These are phyloP conservation scores for Orbilia brochopaga DNA, from an alignment of 2,329 filamentous ascomycete genomes.

Conservation along the genomic window DNA sequence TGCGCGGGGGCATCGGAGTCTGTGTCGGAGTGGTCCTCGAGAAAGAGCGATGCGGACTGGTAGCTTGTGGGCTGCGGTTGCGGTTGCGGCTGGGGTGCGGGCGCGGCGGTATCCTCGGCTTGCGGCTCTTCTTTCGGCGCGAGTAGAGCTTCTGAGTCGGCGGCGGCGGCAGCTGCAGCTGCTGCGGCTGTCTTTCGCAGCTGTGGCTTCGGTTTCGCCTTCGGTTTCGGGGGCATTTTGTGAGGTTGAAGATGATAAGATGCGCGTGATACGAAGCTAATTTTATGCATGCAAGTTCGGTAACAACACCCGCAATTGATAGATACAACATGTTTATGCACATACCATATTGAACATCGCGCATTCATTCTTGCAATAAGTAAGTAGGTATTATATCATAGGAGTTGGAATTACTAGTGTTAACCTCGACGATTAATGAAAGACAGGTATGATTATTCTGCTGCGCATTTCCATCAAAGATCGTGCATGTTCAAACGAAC, in stretches of 20 bases:
- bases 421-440: no score
- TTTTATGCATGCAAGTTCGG: neutral
- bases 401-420: no score
- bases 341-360: no score
- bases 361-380: no score
- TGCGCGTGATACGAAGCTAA: neutral
- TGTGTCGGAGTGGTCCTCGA: conserved; percentile 40
- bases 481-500: no score
- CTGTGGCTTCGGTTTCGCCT: conserved; percentile 35
- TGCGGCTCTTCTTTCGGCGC: conserved; percentile 29
- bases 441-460: no score
- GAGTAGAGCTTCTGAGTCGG: neutral
- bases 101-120: conserved; percentile 5
- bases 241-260: neutral
- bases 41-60: conserved; percentile 34
- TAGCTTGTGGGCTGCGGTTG: conserved; percentile 18
- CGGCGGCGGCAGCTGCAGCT: neutral
- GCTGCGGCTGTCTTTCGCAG: conserved; percentile 22
- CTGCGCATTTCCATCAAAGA: no score
- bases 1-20: conserved; percentile 15
- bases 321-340: conserved; percentile 5
- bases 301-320: neutral
- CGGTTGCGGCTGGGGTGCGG: neutral
- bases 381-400: no score
- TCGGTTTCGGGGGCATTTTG: conserved; percentile 37